These are phyloP conservation scores for Fomitiporia mediterranea DNA, from an alignment of 1,284 basidiomycete species.

Conservation along the genomic window DNA sequence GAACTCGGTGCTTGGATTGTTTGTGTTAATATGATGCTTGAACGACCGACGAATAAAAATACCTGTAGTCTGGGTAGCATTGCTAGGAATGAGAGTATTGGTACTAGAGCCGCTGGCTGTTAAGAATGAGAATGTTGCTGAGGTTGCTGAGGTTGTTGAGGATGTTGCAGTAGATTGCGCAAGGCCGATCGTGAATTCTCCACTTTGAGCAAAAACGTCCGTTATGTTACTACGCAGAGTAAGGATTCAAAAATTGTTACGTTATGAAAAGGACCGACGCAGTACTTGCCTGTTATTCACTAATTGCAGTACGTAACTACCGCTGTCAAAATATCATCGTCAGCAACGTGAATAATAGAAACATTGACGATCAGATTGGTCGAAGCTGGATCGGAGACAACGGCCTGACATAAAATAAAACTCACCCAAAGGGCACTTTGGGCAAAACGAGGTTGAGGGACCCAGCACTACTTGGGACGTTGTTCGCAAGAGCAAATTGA, in stretches of 20 bases:
- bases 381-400: not conserved
- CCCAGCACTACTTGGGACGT: conserved; percentile 39
- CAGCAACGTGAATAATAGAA: conserved; percentile 1
- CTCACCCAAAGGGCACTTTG: conserved; percentile 47
- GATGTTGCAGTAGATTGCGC: conserved; percentile 25
- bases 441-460: conserved; percentile 42
- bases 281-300: conserved; percentile 41
- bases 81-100: too few relatives aligned
- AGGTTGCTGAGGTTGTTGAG: too few relatives aligned
- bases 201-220: conserved; percentile 39
- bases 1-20: too few relatives aligned
- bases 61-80: too few relatives aligned
- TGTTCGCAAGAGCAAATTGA: conserved; percentile 54
- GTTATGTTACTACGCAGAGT: conserved; percentile 39
- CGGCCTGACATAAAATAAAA: conserved; percentile 2
- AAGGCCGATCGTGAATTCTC: conserved; percentile 41
- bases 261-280: too few relatives aligned
- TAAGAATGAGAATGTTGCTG: too few relatives aligned
- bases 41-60: too few relatives aligned
- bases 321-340: conserved; percentile 15
- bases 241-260: not conserved
- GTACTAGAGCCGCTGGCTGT: too few relatives aligned
- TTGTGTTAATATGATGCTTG: too few relatives aligned
- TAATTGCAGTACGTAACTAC: conserved; percentile 48
- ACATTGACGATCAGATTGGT: not conserved